Base-by-base conservation (phyloP, 768 basidiomycete genomes). In the Suillus subalutaceus region DNA sequence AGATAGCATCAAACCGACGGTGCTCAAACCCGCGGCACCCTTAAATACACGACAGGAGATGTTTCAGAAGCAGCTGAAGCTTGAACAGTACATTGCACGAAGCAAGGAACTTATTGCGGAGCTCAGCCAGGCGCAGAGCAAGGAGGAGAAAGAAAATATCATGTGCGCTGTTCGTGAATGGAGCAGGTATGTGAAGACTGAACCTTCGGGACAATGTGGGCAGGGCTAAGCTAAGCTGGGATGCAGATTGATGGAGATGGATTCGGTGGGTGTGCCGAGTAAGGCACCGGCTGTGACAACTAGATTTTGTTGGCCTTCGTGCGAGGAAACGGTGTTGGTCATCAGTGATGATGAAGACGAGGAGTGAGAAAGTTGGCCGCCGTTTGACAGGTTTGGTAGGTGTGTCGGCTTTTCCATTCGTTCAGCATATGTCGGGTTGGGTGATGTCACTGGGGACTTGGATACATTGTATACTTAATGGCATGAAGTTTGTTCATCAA, bases 81-180 rank as follows among this genome's bases (percentile, higher is more conserved):
- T 88, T 32, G 83, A 86, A 65, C 75, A 81, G 56, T 82, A 86
- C 55, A 86, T 89, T 53, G 75, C 83, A 41, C 82, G 86, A 69
- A 86, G 79, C 69, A 87, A 86, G 75, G 58, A 68, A 37, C 73
- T 89, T 46, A 86, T 88, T 82, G 77, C 71, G 7, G 77, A 80
- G 69, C 76, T 88, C 38, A 65, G 74, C n/a, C 71, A 72, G 43
- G 84, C 86, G 43, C 77, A 74, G 64, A 83, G 80, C 13, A 88
- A 86, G 76, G 78, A 77, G 62, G 86, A 87, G 75, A 86, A 81
- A 69, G 84, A 85, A 23, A 68, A 65, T 10, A 77, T 88, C 6
- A 68, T 85, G 72, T 74, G 70, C 10, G 69, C 79, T 26, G 81
- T 88, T 79, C 80, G 83, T 55, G 82, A 85, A 74, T 80, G 79